Base-by-base conservation (phyloP, 2,329 filamentous ascomycete species). In the Botrytis galanthina region DNA sequence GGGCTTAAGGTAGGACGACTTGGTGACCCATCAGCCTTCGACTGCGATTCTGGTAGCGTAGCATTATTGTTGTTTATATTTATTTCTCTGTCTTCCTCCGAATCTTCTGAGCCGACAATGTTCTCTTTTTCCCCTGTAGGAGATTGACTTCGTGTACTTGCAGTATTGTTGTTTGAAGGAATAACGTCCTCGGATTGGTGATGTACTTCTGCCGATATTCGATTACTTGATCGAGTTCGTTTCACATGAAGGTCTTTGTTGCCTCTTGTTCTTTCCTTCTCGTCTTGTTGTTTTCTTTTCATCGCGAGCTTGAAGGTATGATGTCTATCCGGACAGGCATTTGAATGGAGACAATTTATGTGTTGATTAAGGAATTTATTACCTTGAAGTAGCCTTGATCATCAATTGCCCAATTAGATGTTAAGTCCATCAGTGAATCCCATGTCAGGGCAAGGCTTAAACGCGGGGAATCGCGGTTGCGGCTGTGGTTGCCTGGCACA, bases 221-320 rank as follows among this genome's bases (percentile, higher is more conserved):
- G 69, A 32, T 59, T 73, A 29, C 63, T 68, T 69, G 73, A 69
- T 12, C 73, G 77, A 70, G 68, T 67, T 70, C 71, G 75, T 70
- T 77, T 77, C 37, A 69, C 57, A 18, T 64, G 54, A 37, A 62
- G 61, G 32, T 76, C 71, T 18, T 75, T 37, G 26, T 75, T 71
- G 46, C 64, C 73, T 64, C 73, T 74, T 20, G n/a, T 69, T 22
- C 37, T 69, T 66, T 48, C 61, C 46, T 64, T 59, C 37, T 63
- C 73, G 35, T 74, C 67, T 61, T 74, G 60, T 62, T 74, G 78
- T 69, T 75, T 78, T 44, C 77, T 73, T 62, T 78, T 78, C 77
- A 77, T 77, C 44, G 44, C 74, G 42, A 57, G 37, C 10, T 29
- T 57, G 39, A 48, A 61, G 39, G 32, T 68, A n/a, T 54, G 46